A percentile compares a stretch with the other conserved stretches of the same genome.
phyloP scores from a whole-genome alignment of 1,284 basidiomycete genomes.

The Coniophora puteana region DNA sequence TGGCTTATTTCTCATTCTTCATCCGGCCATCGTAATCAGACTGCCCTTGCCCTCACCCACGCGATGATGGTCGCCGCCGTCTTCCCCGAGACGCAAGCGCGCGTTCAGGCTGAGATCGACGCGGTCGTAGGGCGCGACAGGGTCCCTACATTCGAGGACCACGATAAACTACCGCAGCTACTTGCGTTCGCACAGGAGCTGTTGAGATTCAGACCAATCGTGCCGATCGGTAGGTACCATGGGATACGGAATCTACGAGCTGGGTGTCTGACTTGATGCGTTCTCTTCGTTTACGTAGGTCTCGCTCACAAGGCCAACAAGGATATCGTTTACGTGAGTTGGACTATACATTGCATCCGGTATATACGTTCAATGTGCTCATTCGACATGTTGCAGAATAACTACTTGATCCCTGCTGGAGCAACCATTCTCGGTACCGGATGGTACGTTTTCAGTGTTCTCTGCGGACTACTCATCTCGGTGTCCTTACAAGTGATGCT shows the following conservation, averaged over 20 bases:
- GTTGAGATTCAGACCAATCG: constrained; percentile 63
- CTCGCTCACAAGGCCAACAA: constrained; percentile 55
- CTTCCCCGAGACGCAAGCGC: constrained; percentile 27
- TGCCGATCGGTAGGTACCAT: constrained; percentile 38
- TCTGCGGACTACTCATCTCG: neutral
- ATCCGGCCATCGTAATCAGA: constrained; percentile 26
- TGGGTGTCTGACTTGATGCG: neutral
- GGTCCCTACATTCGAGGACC: constrained; percentile 24
- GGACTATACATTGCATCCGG: neutral
- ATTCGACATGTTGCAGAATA: constrained; percentile 36
- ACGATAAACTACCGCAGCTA: constrained; percentile 26
- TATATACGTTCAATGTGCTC: too few relatives aligned
- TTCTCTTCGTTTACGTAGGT: constrained; percentile 33
- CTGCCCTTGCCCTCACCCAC: constrained; percentile 35
- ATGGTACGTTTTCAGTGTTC: constrained; percentile 33
- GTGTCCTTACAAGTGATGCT: neutral
- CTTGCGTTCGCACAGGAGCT: constrained; percentile 31
- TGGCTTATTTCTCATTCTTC: neutral
- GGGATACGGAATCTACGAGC: too few relatives aligned
- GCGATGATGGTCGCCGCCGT: constrained; percentile 46
- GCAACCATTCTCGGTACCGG: constrained; percentile 57
- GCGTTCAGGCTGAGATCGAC: constrained; percentile 36
- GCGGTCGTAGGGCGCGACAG: constrained; percentile 25
- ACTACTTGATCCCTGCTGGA: constrained; percentile 55
- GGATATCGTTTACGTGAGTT: constrained; percentile 44